Evolutionary conservation across 805 yeast genomes (phyloP), one percentile per base, ranked within the genome.

Genomic region (Candida xiaguanensis): DNA sequence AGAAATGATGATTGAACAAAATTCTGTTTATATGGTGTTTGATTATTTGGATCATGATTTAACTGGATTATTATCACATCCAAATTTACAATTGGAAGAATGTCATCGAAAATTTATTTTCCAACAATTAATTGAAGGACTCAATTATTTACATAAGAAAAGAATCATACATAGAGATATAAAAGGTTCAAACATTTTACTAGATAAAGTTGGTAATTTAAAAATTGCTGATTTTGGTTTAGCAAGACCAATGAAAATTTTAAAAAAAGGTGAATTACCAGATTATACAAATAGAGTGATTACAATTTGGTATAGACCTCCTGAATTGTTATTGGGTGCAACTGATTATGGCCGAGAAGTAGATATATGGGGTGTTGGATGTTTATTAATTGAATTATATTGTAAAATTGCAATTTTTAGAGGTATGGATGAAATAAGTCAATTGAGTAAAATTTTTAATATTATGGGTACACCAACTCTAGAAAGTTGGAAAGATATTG

Each of bases 361-460:
- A 8, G 99, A 93, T 56, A 80, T 88, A 49, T 93, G 99, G 99
- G 96, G 98, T 0, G 81, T 88, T 44, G 99, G 99, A 2, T 93
- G 98, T 64, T 67, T 93, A 18, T 65, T 93, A 43, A 74, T 88
- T 19, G 98, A 93, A 58, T 59, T 93, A 27, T 88, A 86, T 53
- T 75, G 82, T 1, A 76, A 80, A 47, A 63, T 65, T 23, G 95
- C 98, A 0, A 67, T 83, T 1, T 93, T 93, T 58, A 95, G 83
- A 58, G 98, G 96, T 1, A 71, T 74, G 16, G 95, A 93, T 59
- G 99, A 93, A 54, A 72, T 93, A 28, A 82, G 85, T 37, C 97
- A 91, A 58, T 58, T 93, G 20, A 72, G 76, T 48, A 77, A 82
- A 23, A 87, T 93, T 5, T 88, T 81, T 55, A 78, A 81, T 36